Conservation (phyloP, 2,329 filamentous ascomycete species). For the Drechslera avenae region DNA sequence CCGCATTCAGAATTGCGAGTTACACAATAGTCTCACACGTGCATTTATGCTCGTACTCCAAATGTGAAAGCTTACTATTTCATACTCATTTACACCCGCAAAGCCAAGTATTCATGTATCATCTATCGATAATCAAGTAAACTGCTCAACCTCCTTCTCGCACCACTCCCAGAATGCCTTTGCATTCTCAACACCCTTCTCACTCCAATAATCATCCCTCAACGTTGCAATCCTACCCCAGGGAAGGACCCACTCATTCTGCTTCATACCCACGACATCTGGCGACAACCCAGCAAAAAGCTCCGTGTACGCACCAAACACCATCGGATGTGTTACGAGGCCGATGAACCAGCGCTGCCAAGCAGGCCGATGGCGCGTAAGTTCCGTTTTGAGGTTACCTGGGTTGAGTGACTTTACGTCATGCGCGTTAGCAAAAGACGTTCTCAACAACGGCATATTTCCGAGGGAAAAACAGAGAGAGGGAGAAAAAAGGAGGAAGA, state of each 20-base stretch:
- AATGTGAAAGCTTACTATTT: too few relatives aligned
- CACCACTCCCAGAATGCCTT: slow-evolving; percentile 54
- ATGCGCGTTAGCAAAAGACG: too few relatives aligned
- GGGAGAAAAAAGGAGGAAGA: neutral
- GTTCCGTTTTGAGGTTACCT: slow-evolving; percentile 39
- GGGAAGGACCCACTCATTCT: slow-evolving; percentile 52
- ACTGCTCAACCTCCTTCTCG: slow-evolving; percentile 42
- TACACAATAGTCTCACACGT: too few relatives aligned
- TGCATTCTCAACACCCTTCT: slow-evolving; percentile 40
- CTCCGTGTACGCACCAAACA: slow-evolving; percentile 34
- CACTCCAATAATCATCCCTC: slow-evolving; percentile 32
- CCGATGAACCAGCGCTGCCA: slow-evolving; percentile 1
- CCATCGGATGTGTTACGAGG: slow-evolving; percentile 16
- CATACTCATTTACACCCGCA: too few relatives aligned
- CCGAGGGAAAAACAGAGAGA: too few relatives aligned
- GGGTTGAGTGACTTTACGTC: slow-evolving; percentile 43
- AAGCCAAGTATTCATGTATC: neutral
- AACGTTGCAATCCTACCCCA: slow-evolving; percentile 50
- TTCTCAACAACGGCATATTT: neutral
- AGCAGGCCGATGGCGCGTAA: slow-evolving; percentile 40
- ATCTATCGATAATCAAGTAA: slow-evolving; percentile 8
- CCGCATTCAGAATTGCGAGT: too few relatives aligned
- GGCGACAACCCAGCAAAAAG: slow-evolving; percentile 30
- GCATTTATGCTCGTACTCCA: too few relatives aligned
- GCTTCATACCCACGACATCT: slow-evolving; percentile 21